Conservation (phyloP, 2,329 filamentous ascomycete genomes). For the Colletotrichum liaoningense region DNA sequence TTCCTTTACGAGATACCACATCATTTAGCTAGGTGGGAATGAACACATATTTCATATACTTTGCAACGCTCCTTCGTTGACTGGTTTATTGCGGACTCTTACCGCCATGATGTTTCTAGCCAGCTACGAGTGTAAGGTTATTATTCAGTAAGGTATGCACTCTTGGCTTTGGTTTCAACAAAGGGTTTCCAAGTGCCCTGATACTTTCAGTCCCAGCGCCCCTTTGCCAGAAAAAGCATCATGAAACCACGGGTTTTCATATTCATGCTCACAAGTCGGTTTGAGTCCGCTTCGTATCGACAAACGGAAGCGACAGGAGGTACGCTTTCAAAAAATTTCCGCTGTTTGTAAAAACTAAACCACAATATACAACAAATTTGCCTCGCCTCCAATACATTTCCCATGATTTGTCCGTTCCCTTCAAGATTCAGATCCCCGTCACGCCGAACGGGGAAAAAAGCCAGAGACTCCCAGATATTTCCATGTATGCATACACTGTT, state of each 20-base stretch:
- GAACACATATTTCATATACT: neutral
- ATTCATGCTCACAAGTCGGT: no score
- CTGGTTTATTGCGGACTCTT: no score
- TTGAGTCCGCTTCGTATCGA: no score
- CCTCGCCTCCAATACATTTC: neutral
- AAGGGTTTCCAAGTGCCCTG: no score
- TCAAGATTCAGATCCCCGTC: neutral
- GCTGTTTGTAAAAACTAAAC: neutral
- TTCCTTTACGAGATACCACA: conserved; percentile 33
- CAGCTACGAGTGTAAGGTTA: no score
- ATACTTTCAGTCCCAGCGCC: no score
- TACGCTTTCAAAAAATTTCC: neutral
- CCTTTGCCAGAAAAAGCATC: no score
- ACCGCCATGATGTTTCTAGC: no score
- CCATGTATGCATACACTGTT: neutral
- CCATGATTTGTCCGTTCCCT: neutral
- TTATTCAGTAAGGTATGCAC: no score
- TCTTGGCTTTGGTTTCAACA: no score
- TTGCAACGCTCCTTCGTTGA: no score
- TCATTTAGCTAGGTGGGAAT: conserved; percentile 31
- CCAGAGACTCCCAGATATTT: neutral
- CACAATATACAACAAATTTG: neutral
- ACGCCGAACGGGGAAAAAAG: neutral
- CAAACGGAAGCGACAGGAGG: neutral
- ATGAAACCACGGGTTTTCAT: no score